Percentiles rank a stretch among this genome's conserved stretches.
Conservation (phyloP, 768 basidiomycete species). For the Boletus rubropictus region DNA sequence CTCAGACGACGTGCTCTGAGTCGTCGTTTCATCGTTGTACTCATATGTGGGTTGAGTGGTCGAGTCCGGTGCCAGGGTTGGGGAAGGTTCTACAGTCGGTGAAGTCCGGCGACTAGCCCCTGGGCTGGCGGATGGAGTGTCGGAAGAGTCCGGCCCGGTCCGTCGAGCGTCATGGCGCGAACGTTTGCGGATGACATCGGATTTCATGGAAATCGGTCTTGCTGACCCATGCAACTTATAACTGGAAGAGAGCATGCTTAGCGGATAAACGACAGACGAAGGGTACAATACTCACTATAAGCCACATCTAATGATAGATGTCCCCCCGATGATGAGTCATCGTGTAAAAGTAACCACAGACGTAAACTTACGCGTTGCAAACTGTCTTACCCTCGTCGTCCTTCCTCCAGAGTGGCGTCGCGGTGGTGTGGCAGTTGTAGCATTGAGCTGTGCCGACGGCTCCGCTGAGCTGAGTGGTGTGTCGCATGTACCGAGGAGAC, state of each 20-base stretch:
- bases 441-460: conserved; percentile 59
- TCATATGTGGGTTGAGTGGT: conserved; percentile 55
- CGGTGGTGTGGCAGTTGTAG: conserved; percentile 86
- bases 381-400: conserved; percentile 89
- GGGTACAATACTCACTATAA: conserved; percentile 48
- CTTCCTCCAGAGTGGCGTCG: conserved; percentile 85
- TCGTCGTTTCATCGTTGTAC: conserved; percentile 41
- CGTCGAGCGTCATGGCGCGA: conserved; percentile 76
- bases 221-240: conserved; percentile 84
- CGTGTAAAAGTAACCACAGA: conserved; percentile 1
- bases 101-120: conserved; percentile 71
- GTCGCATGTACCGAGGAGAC: conserved; percentile 32
- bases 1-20: conserved; percentile 43
- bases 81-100: conserved; percentile 53
- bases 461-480: conserved; percentile 27
- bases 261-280: background rate
- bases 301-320: conserved; percentile 51
- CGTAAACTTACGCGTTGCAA: conserved; percentile 76
- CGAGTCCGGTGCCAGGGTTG: conserved; percentile 66
- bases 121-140: conserved; percentile 72
- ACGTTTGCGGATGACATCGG: conserved; percentile 83
- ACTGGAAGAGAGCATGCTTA: conserved; percentile 26
- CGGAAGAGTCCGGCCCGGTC: conserved; percentile 44
- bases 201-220: conserved; percentile 87
- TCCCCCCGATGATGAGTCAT: conserved; percentile 7